Evolutionary conservation across 306 rosid genomes (phyloP).

Genomic region (Mucuna pruriens): DNA sequence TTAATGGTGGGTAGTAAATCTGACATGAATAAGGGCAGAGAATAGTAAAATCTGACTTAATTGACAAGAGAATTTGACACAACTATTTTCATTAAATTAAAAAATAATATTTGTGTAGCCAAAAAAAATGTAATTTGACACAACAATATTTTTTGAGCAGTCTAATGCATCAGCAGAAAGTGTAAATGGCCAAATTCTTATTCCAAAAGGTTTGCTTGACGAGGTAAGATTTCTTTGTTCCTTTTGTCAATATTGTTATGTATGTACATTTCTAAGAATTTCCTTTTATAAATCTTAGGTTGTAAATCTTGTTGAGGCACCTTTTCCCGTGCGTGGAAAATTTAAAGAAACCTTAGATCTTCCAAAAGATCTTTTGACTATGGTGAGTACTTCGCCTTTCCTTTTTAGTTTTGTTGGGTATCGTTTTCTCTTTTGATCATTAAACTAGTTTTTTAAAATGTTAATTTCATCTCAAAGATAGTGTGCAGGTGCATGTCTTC

Average conservation of each 20-base stretch:
- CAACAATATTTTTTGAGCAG: constrained; percentile 51
- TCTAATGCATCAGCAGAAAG: constrained; percentile 72
- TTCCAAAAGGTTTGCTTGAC: constrained; percentile 74
- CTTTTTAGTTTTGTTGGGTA: constrained; percentile 7
- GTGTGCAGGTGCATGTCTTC: not conserved
- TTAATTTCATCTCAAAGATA: not conserved
- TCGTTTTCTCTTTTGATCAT: constrained; percentile 5
- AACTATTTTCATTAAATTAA: not conserved
- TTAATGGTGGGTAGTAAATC: not conserved
- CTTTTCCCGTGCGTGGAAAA: constrained; percentile 88
- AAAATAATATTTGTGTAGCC: not conserved
- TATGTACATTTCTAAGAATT: constrained; percentile 38
- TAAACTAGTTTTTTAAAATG: constrained; percentile 1
- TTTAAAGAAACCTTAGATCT: constrained; percentile 81
- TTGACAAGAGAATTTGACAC: not conserved
- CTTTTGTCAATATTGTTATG: constrained; percentile 32
- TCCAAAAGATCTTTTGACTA: constrained; percentile 92
- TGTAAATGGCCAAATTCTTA: constrained; percentile 66
- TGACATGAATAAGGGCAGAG: not conserved
- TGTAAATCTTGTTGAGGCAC: constrained; percentile 93
- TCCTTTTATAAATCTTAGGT: constrained; percentile 54
- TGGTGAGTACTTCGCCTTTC: constrained; percentile 60
- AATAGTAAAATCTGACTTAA: not conserved
- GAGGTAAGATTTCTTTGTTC: constrained; percentile 63
- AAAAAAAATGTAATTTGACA: not conserved